Percentiles rank a stretch among this genome's conserved stretches.
Conservation (phyloP, 2,329 filamentous ascomycete genomes). For the Botryotinia calthae region DNA sequence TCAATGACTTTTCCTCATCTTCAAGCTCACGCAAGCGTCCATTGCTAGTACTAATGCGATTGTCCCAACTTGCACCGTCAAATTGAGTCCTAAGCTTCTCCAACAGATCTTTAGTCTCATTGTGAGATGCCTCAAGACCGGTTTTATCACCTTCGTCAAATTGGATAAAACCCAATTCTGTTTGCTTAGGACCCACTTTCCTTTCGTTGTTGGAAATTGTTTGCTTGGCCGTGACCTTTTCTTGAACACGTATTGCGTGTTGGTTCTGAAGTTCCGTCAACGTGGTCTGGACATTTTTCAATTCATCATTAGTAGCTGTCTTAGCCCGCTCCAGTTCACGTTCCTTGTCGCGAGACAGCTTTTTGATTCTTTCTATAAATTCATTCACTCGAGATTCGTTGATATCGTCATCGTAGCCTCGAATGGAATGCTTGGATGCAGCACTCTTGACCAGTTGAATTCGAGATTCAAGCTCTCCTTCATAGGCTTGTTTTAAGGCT, state of each 20-base stretch:
- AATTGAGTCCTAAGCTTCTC: conserved; percentile 61
- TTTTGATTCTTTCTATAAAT: conserved; percentile 76
- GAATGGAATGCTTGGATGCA: conserved; percentile 73
- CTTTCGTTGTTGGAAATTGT: conserved; percentile 72
- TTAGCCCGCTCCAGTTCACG: conserved; percentile 72
- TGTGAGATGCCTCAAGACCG: conserved; percentile 69
- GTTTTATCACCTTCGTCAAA: conserved; percentile 84
- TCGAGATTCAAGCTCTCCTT: conserved; percentile 72
- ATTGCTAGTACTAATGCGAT: conserved; percentile 65
- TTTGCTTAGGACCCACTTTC: conserved; percentile 64
- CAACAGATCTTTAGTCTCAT: conserved; percentile 65
- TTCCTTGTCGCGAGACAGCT: conserved; percentile 74
- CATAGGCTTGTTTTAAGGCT: conserved; percentile 83
- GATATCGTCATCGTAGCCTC: conserved; percentile 78
- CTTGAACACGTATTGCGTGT: conserved; percentile 69
- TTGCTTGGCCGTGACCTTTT: conserved; percentile 69
- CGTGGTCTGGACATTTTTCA: conserved; percentile 66
- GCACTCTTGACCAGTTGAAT: conserved; percentile 74
- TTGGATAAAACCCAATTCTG: conserved; percentile 67
- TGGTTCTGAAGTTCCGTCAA: conserved; percentile 73
- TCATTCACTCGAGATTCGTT: conserved; percentile 69
- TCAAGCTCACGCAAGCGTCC: conserved; percentile 67
- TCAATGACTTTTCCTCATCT: conserved; percentile 67
- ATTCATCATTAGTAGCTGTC: conserved; percentile 69
- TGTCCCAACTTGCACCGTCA: conserved; percentile 65